Percentiles rank a stretch among this genome's conserved stretches.
Conservation (phyloP, 2,329 filamentous ascomycete genomes). For the Lizonia empirigonia region DNA sequence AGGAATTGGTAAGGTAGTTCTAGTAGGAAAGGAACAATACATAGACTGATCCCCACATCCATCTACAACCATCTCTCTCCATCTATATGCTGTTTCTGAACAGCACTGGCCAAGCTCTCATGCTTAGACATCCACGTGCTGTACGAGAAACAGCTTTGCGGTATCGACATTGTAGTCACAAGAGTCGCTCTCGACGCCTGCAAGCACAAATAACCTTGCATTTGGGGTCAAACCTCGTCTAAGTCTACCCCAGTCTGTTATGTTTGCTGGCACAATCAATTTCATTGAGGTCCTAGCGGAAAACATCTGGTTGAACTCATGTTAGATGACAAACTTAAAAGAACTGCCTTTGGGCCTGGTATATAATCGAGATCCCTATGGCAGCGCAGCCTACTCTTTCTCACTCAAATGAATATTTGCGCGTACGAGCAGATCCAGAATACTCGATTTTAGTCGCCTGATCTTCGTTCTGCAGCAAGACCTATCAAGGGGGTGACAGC, state of each 20-base stretch:
- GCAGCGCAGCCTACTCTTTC: no score
- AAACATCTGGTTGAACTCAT: no score
- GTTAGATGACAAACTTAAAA: no score
- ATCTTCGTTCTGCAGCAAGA: neutral
- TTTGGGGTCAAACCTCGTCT: constrained; percentile 21
- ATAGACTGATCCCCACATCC: neutral
- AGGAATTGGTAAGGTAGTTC: neutral
- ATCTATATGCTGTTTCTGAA: neutral
- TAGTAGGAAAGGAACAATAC: neutral
- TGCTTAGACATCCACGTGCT: neutral
- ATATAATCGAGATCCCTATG: no score
- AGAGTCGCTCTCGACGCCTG: constrained; percentile 26
- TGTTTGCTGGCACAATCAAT: no score
- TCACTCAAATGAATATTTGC: no score
- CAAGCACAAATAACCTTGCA: constrained; percentile 28
- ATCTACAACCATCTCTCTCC: neutral
- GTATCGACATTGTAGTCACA: constrained; percentile 32
- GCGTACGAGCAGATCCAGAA: no score
- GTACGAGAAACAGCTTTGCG: constrained; percentile 23
- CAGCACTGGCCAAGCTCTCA: neutral
- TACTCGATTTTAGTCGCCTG: neutral
- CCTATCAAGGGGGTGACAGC: neutral
- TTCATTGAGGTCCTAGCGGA: no score
- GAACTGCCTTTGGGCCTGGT: no score
- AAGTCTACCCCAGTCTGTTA: constrained; percentile 10